Evolutionary conservation across 495 filamentous ascomycete species (phyloP).

Genomic region (Bacidia rubella): DNA sequence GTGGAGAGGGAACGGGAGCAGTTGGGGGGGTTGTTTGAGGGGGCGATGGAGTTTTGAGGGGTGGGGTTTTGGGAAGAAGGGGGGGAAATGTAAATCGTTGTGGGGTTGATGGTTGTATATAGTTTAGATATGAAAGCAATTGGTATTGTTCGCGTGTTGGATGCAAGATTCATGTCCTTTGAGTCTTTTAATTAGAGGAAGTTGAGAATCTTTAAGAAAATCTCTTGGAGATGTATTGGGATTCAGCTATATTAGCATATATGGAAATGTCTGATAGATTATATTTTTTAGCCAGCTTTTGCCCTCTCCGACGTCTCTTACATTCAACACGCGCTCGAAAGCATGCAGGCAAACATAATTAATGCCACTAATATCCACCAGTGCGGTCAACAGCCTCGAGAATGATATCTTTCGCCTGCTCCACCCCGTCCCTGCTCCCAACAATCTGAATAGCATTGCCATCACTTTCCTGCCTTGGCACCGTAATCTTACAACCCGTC

Average conservation of each 20-base stretch:
- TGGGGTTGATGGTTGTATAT: neutral
- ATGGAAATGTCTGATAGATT: too few relatives aligned
- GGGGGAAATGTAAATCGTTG: neutral
- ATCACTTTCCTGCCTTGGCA: constrained; percentile 65
- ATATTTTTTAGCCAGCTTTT: too few relatives aligned
- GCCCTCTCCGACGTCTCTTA: too few relatives aligned
- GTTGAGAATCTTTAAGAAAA: too few relatives aligned
- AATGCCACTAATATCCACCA: neutral
- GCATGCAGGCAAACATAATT: neutral
- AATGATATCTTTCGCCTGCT: constrained; percentile 81
- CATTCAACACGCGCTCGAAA: neutral
- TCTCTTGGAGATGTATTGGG: too few relatives aligned
- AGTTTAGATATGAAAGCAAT: too few relatives aligned
- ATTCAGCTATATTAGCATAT: too few relatives aligned
- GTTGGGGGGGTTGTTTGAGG: constrained; percentile 48
- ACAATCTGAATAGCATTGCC: constrained; percentile 79
- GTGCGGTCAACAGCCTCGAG: constrained; percentile 50
- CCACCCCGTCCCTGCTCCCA: constrained; percentile 64
- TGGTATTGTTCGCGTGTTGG: too few relatives aligned
- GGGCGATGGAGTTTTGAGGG: constrained; percentile 46
- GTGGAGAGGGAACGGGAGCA: constrained; percentile 53
- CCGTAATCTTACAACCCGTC: constrained; percentile 83
- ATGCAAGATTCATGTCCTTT: too few relatives aligned
- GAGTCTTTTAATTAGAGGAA: too few relatives aligned
- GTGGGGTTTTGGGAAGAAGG: neutral